A percentile compares a stretch with the other conserved stretches of the same genome.
phyloP scores from a whole-genome alignment of 2,329 filamentous ascomycete species.

The Penicillium sp. region DNA sequence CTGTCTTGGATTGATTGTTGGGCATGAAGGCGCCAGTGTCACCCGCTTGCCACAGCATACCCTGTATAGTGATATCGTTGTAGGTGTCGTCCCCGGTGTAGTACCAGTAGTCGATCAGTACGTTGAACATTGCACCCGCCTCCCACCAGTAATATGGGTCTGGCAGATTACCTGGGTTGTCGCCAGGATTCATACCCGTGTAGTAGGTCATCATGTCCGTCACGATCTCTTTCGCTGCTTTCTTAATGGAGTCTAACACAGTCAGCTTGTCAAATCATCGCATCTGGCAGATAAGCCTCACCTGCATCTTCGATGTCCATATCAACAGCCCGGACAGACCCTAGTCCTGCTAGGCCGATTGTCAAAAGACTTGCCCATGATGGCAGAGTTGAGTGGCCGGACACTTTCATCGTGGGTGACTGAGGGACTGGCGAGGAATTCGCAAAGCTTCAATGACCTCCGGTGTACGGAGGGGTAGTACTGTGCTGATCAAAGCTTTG shows the following conservation, averaged over 20 bases:
- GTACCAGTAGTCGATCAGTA: constrained; percentile 47
- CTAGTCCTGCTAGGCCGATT: constrained; percentile 18
- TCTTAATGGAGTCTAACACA: constrained; percentile 48
- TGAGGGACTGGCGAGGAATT: not conserved
- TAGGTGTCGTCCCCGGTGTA: constrained; percentile 46
- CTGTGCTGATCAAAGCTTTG: not conserved
- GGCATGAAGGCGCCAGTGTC: constrained; percentile 45
- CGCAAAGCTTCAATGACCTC: no score
- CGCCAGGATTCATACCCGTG: constrained; percentile 49
- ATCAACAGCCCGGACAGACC: constrained; percentile 18
- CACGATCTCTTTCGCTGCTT: constrained; percentile 48
- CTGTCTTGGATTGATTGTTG: constrained; percentile 43
- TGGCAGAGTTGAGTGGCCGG: constrained; percentile 5
- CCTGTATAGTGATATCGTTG: constrained; percentile 42
- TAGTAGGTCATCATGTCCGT: constrained; percentile 57
- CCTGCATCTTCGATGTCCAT: constrained; percentile 20
- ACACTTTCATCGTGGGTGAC: constrained; percentile 16
- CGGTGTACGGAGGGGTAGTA: not conserved
- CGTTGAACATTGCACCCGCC: constrained; percentile 46
- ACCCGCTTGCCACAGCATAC: constrained; percentile 42
- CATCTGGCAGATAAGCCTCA: not conserved
- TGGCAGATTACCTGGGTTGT: constrained; percentile 54
- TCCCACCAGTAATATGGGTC: constrained; percentile 53
- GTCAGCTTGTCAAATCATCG: not conserved
- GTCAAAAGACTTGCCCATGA: constrained; percentile 24